Base-by-base conservation (phyloP, 371 early-diverging fungal species). In the Smittium mucronatum region DNA sequence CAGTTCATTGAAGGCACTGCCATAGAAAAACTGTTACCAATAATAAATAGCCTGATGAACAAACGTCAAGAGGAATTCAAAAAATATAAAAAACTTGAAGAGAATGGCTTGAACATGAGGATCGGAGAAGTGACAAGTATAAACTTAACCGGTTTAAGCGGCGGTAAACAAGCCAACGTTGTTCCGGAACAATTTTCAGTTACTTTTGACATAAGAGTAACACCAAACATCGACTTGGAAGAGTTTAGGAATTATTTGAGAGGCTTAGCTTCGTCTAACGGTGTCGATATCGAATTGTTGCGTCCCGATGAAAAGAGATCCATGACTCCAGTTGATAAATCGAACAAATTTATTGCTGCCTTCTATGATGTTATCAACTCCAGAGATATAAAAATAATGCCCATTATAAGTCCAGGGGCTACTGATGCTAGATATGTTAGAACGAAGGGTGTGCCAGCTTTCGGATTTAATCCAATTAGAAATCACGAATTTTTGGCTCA, bases 121-220 rank as follows among this genome's bases (percentile, higher is more conserved):
- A 79, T 89, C 33, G 92, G 92, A 47, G 88, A 91, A 73, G 89
- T 90, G 36, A 89, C 90, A 16, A 87, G 85, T 21, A 70, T 84
- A 70, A 92, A 92, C 78, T 73, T 90, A 68, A 91, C 89, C 29
- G 80, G 86, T 75, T 77, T 91, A 64, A 72, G 82, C 68, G 81
- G 82, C 63, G 73, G 81, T 25, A 73, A 65, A 58, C 88, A 89
- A 73, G 76, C 73, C 72, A 90, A 90, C 60, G 87, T 89, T 0
- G 85, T 90, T 28, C 90, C 88, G 0, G 83, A 83, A 70, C 75
- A 75, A 69, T 84, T 82, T 2, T 74, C 71, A 36, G 87, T 81
- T 21, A 83, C 83, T 11, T 82, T 90, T 65, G 91, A 91, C 71
- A 84, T 89, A 61, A 84, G 91, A 67, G 82, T 89, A 58, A 77